Percentiles rank a stretch among this genome's conserved stretches.
These are phyloP conservation scores for Apiotrichum sp. DNA, from an alignment of 1,284 basidiomycete species.

Conservation along the genomic window DNA sequence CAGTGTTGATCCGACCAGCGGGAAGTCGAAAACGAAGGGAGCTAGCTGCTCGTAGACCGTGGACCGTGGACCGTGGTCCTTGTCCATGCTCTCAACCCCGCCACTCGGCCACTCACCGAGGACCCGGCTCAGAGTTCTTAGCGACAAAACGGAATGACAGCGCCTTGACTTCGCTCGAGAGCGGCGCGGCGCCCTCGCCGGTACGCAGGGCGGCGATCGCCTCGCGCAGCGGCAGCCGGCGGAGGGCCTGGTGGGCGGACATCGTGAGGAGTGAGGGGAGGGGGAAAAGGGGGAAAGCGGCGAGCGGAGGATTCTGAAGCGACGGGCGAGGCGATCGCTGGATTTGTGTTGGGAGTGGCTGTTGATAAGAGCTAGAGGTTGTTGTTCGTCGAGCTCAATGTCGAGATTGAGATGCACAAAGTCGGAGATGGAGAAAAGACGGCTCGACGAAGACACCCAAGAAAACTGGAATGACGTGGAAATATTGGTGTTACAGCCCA, in stretches of 20 bases:
- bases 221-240: constrained; percentile 25
- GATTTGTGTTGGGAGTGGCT: no score
- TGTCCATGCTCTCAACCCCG: no score
- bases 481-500: not conserved
- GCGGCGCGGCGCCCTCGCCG: constrained; percentile 19
- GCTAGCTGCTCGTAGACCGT: no score
- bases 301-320: no score
- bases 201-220: constrained; percentile 19
- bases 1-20: not conserved
- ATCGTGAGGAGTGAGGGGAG: not conserved
- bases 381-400: no score
- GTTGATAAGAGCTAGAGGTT: no score
- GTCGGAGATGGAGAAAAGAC: not conserved
- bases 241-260: constrained; percentile 9
- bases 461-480: not conserved
- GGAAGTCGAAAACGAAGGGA: no score
- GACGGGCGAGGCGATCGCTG: no score
- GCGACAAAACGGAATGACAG: constrained; percentile 27
- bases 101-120: constrained; percentile 22
- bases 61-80: no score
- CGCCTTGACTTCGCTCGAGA: constrained; percentile 22
- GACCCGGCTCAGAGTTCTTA: constrained; percentile 28
- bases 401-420: not conserved
- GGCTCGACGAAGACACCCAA: no score
- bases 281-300: not conserved